A percentile compares a stretch with the other conserved stretches of the same genome.
These are phyloP conservation scores for Tylopilus felleus DNA, from an alignment of 768 basidiomycete species.

Conservation along the genomic window DNA sequence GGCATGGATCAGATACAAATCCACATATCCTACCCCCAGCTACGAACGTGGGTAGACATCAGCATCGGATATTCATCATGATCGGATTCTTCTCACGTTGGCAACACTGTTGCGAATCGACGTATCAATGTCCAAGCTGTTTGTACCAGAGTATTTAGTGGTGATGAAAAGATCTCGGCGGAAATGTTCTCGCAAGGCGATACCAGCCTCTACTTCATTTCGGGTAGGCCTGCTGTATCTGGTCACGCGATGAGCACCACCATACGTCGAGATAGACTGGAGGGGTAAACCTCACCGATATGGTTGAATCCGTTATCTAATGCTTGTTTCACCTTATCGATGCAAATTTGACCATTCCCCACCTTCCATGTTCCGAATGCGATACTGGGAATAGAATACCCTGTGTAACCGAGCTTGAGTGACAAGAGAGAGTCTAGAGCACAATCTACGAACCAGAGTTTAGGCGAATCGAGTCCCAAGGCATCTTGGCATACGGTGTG, in stretches of 20 bases:
- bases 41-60: conserved; percentile 18
- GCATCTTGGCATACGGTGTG: conserved; percentile 36
- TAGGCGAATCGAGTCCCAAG: conserved; percentile 56
- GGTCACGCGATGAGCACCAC: background rate
- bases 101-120: conserved; percentile 56
- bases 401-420: conserved; percentile 26
- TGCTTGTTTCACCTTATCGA: conserved; percentile 58
- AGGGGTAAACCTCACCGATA: background rate
- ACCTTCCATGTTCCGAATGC: conserved; percentile 66
- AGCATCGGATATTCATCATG: background rate
- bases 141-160: conserved; percentile 57
- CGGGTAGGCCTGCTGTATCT: conserved; percentile 62
- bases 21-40: conserved; percentile 65
- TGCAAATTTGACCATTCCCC: conserved; percentile 52
- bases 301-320: conserved; percentile 56
- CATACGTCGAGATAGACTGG: background rate
- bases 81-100: conserved; percentile 38
- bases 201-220: conserved; percentile 53
- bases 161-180: conserved; percentile 62
- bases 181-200: conserved; percentile 40
- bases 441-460: conserved; percentile 48
- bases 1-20: conserved; percentile 68
- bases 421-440: background rate
- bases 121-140: conserved; percentile 49
- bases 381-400: conserved; percentile 43